phyloP scores from a whole-genome alignment of 2,329 filamentous ascomycete genomes.

The Phialophora tarda region DNA sequence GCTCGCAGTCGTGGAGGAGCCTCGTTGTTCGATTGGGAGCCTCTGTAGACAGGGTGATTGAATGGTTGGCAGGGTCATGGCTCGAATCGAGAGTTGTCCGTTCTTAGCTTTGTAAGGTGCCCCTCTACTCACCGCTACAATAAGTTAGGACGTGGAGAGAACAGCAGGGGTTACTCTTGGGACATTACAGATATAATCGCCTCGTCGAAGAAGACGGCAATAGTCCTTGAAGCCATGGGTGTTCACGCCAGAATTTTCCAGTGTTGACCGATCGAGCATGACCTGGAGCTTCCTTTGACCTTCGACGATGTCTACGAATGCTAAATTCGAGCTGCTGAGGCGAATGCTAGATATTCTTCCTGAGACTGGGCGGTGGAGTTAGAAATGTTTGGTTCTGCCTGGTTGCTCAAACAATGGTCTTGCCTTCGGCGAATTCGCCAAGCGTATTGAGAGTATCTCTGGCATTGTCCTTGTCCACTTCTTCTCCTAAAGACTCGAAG shows the following conservation, averaged over 20 bases:
- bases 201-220: constrained; percentile 69
- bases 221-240: constrained; percentile 50
- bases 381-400: constrained; percentile 34
- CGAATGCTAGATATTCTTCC: constrained; percentile 78
- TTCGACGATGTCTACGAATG: constrained; percentile 82
- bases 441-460: not conserved
- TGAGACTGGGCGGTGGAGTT: constrained; percentile 46
- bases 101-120: constrained; percentile 68
- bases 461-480: constrained; percentile 32
- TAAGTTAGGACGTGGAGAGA: constrained; percentile 26
- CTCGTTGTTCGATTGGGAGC: constrained; percentile 63
- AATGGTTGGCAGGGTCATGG: constrained; percentile 70
- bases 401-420: constrained; percentile 38
- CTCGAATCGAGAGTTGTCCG: constrained; percentile 78
- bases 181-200: constrained; percentile 80
- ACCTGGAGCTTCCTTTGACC: constrained; percentile 75
- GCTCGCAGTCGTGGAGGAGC: constrained; percentile 49
- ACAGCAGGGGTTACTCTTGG: constrained; percentile 26
- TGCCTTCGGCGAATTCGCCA: constrained; percentile 25
- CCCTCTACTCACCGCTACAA: constrained; percentile 69
- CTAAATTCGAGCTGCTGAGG: constrained; percentile 73
- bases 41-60: constrained; percentile 80
- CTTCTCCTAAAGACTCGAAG: constrained; percentile 42
- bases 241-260: constrained; percentile 46
- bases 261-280: constrained; percentile 51